A percentile compares a stretch with the other conserved stretches of the same genome.
Evolutionary conservation across 2,329 filamentous ascomycete genomes (phyloP).

Genomic region (Pseudocercospora macadamiae): DNA sequence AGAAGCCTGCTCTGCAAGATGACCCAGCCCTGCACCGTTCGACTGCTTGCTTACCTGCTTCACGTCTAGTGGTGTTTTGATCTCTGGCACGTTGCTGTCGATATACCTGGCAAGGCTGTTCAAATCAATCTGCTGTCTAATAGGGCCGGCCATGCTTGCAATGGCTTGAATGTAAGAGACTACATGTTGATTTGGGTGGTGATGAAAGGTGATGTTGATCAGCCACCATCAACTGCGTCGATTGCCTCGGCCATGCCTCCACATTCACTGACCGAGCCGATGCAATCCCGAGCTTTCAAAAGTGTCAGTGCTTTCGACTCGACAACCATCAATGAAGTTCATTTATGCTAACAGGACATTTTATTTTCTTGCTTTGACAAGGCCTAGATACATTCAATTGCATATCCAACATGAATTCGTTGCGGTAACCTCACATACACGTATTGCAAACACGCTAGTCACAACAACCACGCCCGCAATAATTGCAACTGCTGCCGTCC

Average conservation of each 20-base stretch:
- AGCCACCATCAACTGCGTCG: neutral
- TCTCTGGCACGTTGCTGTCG: slow-evolving; percentile 74
- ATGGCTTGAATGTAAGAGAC: slow-evolving; percentile 10
- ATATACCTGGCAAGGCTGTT: slow-evolving; percentile 79
- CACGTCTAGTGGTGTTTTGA: slow-evolving; percentile 79
- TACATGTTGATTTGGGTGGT: slow-evolving; percentile 12
- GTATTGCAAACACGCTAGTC: too few species aligned
- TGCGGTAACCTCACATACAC: too few species aligned
- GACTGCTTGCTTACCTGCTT: slow-evolving; percentile 76
- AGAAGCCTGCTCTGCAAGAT: slow-evolving; percentile 2
- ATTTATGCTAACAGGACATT: too few species aligned
- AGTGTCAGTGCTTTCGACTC: slow-evolving; percentile 3
- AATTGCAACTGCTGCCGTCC: too few species aligned
- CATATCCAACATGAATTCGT: too few species aligned
- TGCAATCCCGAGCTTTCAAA: neutral
- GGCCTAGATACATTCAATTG: too few species aligned
- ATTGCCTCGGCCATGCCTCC: neutral
- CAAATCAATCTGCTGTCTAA: slow-evolving; percentile 89
- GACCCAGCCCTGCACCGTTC: neutral
- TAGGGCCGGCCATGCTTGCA: slow-evolving; percentile 72
- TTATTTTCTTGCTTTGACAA: too few species aligned
- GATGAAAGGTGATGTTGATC: neutral
- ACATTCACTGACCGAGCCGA: neutral
- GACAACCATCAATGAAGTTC: neutral
- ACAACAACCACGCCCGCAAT: too few species aligned